Evolutionary conservation across 2,329 filamentous ascomycete species (phyloP).

Genomic region (Fusarium pseudocircinatum): DNA sequence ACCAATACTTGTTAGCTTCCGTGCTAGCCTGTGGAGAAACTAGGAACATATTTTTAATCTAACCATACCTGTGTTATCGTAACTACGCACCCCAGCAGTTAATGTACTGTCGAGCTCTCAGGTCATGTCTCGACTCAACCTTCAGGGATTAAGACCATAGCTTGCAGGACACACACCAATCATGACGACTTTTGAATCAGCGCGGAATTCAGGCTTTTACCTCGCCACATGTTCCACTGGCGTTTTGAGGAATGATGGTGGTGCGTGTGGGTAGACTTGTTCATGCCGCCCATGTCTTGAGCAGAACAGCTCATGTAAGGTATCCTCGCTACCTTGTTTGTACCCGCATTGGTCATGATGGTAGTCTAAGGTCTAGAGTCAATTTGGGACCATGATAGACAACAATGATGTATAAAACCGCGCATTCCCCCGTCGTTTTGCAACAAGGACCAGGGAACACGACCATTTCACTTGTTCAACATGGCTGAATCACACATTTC

Average conservation of each 20-base stretch:
- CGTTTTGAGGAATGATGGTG: constrained; percentile 6
- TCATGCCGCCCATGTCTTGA: not conserved
- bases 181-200: not conserved
- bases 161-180: constrained; percentile 7
- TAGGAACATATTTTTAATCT: not conserved
- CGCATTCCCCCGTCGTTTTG: constrained; percentile 10
- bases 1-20: constrained; percentile 2
- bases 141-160: not conserved
- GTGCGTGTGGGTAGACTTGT: constrained; percentile 11
- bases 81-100: not conserved
- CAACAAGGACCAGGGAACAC: not conserved
- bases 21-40: constrained; percentile 6
- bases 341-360: constrained; percentile 15
- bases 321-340: not conserved
- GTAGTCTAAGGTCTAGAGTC: constrained; percentile 1
- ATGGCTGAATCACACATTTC: constrained; percentile 45
- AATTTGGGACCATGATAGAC: not conserved
- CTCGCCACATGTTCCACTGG: constrained; percentile 15
- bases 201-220: not conserved
- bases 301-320: not conserved
- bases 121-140: not conserved
- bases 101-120: not conserved
- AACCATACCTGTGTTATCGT: constrained; percentile 2
- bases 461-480: not conserved
- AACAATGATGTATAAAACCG: constrained; percentile 21